phyloP scores from a whole-genome alignment of 495 filamentous ascomycete genomes.

The Glonium stellatum region DNA sequence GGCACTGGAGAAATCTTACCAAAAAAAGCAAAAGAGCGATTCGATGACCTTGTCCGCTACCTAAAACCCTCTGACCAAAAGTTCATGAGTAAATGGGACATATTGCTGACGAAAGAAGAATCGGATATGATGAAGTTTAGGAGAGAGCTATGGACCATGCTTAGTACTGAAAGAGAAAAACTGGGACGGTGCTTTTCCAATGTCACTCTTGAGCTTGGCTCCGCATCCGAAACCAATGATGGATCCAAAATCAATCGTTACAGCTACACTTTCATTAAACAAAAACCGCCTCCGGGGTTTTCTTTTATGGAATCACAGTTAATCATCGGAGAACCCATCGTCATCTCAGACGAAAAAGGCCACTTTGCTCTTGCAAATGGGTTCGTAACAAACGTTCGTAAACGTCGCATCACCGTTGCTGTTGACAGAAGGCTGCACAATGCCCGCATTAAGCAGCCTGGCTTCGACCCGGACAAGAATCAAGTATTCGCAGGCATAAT shows the following conservation, averaged over 20 bases:
- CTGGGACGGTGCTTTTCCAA: conserved; percentile 70
- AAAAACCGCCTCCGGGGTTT: conserved; percentile 48
- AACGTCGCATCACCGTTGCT: conserved; percentile 69
- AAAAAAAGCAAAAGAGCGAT: conserved; percentile 66
- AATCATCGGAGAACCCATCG: conserved; percentile 81
- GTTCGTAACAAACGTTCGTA: conserved; percentile 70
- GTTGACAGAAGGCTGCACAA: conserved; percentile 86
- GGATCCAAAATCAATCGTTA: conserved; percentile 83
- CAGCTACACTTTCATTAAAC: conserved; percentile 73
- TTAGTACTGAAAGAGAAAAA: conserved; percentile 80
- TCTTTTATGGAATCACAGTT: conserved; percentile 90
- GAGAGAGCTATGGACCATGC: conserved; percentile 90
- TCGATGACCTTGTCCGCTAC: conserved; percentile 66
- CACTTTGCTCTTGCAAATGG: conserved; percentile 93
- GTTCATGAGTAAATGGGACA: conserved; percentile 93
- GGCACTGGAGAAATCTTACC: conserved; percentile 62
- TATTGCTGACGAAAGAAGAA: conserved; percentile 88
- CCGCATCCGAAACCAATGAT: conserved; percentile 56
- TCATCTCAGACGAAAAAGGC: conserved; percentile 91
- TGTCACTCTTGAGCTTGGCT: conserved; percentile 72
- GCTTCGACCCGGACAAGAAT: conserved; percentile 67
- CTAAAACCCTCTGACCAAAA: conserved; percentile 63
- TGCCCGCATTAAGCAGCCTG: conserved; percentile 62
- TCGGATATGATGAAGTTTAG: conserved; percentile 74
- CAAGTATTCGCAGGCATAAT: conserved; percentile 89